Evolutionary conservation across 2,329 filamentous ascomycete species (phyloP), one percentile per base, ranked within the genome.

Genomic region (Capronia coronata): DNA sequence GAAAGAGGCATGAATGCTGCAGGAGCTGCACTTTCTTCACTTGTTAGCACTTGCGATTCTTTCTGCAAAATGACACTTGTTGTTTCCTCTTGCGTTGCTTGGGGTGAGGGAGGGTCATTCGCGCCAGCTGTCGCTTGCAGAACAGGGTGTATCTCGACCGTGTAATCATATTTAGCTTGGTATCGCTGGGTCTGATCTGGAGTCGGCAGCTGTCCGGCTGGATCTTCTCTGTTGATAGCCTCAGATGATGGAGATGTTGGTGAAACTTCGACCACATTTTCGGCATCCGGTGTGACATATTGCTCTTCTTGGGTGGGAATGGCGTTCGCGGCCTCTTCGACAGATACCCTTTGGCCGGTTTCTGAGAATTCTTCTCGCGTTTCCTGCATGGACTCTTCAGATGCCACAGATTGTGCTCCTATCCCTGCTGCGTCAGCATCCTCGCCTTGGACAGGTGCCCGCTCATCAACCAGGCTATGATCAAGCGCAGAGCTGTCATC

Each of bases 101-200:
- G 11, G 13, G 35, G 39, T n/a, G 35, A 22, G 16, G 34, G 35
- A 29, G 47, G 19, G 14, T 13, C 43, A 38, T 4, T 18, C 34
- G 14, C 14, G 6, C 18, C 5, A 2, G 23, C 3, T 19, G 22
- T 2, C 2, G 29, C 32, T 41, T 41, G 19, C 3, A 46, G 9
- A 25, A 19, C 21, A n/a, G 43, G 14, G 14, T 25, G 19, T 22
- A 25, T 34, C 2, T 39, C 14, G n/a, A 10, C 3, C 25, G 30
- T 34, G 25, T 21, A 35, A 16, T 46, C 37, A 21, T 14, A 22
- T n/a, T 13, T 22, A 13, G 10, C 19, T 3, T 42, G 18, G 4
- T 49, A 43, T 10, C 16, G 10, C 30, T 57, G 55, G 3, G 52
- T 55, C 14, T 57, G 52, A 39, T 55, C 52, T 13, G 52, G 55